A percentile compares a stretch with the other conserved stretches of the same genome.
phyloP scores from a whole-genome alignment of 192 early-diverging fungal genomes.

The Podochytrium sp. region DNA sequence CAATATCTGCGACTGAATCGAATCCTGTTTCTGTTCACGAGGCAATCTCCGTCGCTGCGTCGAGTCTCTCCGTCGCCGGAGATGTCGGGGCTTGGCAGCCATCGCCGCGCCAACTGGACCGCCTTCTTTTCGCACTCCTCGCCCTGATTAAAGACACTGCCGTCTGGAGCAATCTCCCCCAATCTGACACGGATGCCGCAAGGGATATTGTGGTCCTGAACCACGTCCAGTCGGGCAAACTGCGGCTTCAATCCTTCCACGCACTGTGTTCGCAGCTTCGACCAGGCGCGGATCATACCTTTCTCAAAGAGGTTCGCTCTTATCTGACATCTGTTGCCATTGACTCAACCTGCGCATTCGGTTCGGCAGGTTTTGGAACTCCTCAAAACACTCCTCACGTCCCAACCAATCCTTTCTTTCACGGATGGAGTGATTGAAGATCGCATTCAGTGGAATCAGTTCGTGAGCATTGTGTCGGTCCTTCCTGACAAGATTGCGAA shows the following conservation, averaged over 20 bases:
- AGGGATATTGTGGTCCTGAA: not conserved
- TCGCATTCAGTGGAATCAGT: not conserved
- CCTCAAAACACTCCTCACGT: not conserved
- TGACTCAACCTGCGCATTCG: not conserved
- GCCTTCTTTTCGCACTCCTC: not conserved
- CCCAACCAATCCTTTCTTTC: not conserved
- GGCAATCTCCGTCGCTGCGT: too few relatives aligned
- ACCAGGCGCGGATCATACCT: not conserved
- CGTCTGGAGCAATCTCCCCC: not conserved
- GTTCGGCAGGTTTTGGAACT: not conserved
- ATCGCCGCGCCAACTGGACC: not conserved
- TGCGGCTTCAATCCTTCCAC: not conserved
- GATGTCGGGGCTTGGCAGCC: not conserved
- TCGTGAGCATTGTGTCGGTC: not conserved
- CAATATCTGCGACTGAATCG: too few relatives aligned
- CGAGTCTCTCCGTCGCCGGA: not conserved
- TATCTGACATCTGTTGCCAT: not conserved
- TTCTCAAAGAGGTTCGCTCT: not conserved
- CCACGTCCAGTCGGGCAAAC: not conserved
- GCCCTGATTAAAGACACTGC: not conserved
- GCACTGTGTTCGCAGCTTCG: not conserved
- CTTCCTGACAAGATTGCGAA: conserved; percentile 13
- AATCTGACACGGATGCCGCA: not conserved
- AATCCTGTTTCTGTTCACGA: too few relatives aligned
- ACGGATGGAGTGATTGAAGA: not conserved